These are phyloP conservation scores for Gentiana macrophylla DNA, from an alignment of 257 asterid genomes.

Conservation along the genomic window DNA sequence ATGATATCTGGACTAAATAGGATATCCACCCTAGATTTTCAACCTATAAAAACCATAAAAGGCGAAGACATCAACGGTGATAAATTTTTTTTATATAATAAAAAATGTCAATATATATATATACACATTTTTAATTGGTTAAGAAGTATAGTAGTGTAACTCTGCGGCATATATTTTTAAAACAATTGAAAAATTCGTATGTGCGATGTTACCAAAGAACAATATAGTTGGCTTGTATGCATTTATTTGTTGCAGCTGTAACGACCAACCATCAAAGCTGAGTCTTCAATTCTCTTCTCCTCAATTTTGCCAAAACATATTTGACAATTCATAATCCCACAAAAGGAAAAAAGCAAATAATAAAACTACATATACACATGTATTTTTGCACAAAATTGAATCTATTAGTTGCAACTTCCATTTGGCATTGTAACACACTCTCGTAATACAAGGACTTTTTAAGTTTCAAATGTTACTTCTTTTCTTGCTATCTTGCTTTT, in stretches of 20 bases:
- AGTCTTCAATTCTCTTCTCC: constrained; percentile 21
- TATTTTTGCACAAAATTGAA: neutral
- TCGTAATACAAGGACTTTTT: neutral
- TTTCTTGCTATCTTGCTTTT: constrained; percentile 49
- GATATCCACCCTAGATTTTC: too few species aligned
- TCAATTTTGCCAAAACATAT: constrained; percentile 6
- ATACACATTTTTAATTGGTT: too few species aligned
- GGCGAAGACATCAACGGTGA: too few species aligned
- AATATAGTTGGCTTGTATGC: too few species aligned
- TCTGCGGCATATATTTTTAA: too few species aligned
- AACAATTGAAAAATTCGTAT: too few species aligned
- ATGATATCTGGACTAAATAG: too few species aligned
- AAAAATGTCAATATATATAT: too few species aligned
- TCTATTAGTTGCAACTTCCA: constrained; percentile 3
- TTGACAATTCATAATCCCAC: constrained; percentile 2
- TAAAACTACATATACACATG: neutral
- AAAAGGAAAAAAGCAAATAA: neutral
- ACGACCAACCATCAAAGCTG: constrained; percentile 43
- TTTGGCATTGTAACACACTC: neutral
- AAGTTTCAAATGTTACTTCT: constrained; percentile 30
- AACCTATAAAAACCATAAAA: too few species aligned
- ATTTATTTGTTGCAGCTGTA: constrained; percentile 30
- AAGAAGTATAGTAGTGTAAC: too few species aligned
- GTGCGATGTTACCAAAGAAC: too few species aligned
- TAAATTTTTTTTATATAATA: too few species aligned